Evolutionary conservation across 2,329 filamentous ascomycete genomes (phyloP).

Genomic region (Fusarium circinatum): DNA sequence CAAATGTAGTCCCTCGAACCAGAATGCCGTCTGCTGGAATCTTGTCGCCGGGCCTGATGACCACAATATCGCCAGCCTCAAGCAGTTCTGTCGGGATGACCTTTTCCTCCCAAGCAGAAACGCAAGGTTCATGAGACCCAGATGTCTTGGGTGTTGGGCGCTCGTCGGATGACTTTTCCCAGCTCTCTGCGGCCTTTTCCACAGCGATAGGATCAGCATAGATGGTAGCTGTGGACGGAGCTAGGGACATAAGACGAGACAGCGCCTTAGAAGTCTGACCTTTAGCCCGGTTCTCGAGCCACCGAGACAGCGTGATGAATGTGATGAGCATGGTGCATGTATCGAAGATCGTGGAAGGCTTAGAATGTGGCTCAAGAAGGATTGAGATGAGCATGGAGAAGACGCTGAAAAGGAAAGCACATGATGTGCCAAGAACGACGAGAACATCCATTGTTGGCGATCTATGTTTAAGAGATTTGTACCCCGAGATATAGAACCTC

Average conservation of each 20-base stretch:
- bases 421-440: conserved; percentile 91
- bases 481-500: conserved; percentile 92
- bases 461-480: conserved; percentile 87
- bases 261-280: conserved; percentile 95
- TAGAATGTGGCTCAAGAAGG: conserved; percentile 75
- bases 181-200: conserved; percentile 86
- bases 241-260: conserved; percentile 92
- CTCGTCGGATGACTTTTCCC: conserved; percentile 56
- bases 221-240: conserved; percentile 96
- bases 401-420: conserved; percentile 97
- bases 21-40: conserved; percentile 92
- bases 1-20: conserved; percentile 88
- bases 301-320: conserved; percentile 91
- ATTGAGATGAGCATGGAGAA: conserved; percentile 88
- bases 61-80: conserved; percentile 91
- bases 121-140: conserved; percentile 47
- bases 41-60: conserved; percentile 94
- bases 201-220: conserved; percentile 96
- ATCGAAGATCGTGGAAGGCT: conserved; percentile 92
- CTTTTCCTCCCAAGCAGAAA: conserved; percentile 78
- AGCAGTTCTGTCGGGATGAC: conserved; percentile 91
- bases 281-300: conserved; percentile 94
- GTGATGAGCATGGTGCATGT: conserved; percentile 99
- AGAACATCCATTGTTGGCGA: conserved; percentile 98
- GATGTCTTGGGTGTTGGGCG: conserved; percentile 17